A percentile compares a stretch with the other conserved stretches of the same genome.
These are phyloP conservation scores for Cyberlindnera xylosilytica DNA, from an alignment of 805 yeast genomes.

Conservation along the genomic window DNA sequence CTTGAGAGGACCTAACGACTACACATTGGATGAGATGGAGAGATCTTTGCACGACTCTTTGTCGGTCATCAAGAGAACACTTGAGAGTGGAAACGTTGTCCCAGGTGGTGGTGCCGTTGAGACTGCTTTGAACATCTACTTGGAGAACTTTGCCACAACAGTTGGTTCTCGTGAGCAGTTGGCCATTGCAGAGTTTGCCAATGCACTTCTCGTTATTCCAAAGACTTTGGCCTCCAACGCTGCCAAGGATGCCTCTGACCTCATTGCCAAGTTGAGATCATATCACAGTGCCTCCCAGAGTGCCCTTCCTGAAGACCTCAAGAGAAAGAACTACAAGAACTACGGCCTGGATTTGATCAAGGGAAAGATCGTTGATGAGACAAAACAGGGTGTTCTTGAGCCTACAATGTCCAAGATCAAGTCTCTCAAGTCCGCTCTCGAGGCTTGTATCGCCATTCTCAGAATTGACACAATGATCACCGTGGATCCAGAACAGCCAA, in stretches of 20 bases:
- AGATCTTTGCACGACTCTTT: constrained; percentile 93
- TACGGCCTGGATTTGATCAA: constrained; percentile 90
- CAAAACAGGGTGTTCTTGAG: constrained; percentile 84
- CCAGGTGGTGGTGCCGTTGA: constrained; percentile 99
- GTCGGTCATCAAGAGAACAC: constrained; percentile 90
- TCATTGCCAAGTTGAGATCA: constrained; percentile 92
- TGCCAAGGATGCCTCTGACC: constrained; percentile 93
- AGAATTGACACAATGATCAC: constrained; percentile 98
- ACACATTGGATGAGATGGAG: constrained; percentile 96
- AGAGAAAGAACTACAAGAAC: constrained; percentile 81
- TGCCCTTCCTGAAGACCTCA: constrained; percentile 77
- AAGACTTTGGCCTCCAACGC: constrained; percentile 96
- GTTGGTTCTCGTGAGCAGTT: constrained; percentile 96
- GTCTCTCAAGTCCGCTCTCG: constrained; percentile 91
- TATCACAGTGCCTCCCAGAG: constrained; percentile 94
- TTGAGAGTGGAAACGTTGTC: constrained; percentile 90
- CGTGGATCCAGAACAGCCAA: constrained; percentile 91
- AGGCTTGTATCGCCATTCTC: constrained; percentile 95
- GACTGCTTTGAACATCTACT: constrained; percentile 87
- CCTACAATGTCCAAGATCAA: constrained; percentile 93
- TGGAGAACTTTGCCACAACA: constrained; percentile 96
- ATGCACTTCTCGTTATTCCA: constrained; percentile 85
- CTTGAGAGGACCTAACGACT: constrained; percentile 94
- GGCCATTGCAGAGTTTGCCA: constrained; percentile 97
- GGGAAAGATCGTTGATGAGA: constrained; percentile 89